A percentile compares a stretch with the other conserved stretches of the same genome.
Evolutionary conservation across 192 early-diverging fungal genomes (phyloP).

Genomic region (Gaertneriomyces sp.): DNA sequence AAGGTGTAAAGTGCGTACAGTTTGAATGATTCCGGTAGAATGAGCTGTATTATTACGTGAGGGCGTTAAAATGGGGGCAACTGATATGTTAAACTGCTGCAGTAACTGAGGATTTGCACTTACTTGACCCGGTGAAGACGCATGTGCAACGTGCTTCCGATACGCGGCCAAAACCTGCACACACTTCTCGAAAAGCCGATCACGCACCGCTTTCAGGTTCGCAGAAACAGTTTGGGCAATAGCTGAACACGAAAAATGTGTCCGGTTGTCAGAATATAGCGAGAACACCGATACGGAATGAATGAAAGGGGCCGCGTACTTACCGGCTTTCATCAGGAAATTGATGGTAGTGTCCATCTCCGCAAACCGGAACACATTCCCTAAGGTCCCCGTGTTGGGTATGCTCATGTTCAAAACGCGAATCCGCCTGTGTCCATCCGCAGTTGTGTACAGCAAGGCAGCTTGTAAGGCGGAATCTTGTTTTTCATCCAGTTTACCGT

Average conservation of each 20-base stretch:
- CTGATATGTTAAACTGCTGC: not conserved
- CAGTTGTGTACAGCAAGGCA: conserved; percentile 93
- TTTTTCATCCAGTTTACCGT: conserved; percentile 82
- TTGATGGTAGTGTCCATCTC: conserved; percentile 91
- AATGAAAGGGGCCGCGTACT: conserved; percentile 1
- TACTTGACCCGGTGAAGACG: conserved; percentile 79
- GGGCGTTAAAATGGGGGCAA: not conserved
- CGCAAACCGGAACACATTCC: conserved; percentile 81
- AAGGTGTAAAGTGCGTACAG: conserved; percentile 84
- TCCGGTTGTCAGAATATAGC: not conserved
- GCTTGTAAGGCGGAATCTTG: conserved; percentile 79
- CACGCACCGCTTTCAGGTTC: conserved; percentile 71
- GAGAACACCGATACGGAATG: not conserved
- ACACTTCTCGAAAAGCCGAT: conserved; percentile 80
- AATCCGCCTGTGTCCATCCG: conserved; percentile 80
- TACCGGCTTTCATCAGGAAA: conserved; percentile 75
- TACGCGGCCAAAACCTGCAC: conserved; percentile 87
- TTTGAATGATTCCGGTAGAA: conserved; percentile 95
- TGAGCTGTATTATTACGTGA: conserved; percentile 53
- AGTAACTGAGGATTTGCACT: not conserved
- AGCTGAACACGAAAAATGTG: conserved; percentile 41
- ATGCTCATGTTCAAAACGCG: conserved; percentile 85
- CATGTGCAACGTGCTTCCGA: conserved; percentile 83
- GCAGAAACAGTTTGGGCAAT: conserved; percentile 66
- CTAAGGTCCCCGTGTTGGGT: conserved; percentile 68